Conservation (phyloP, 2,329 filamentous ascomycete genomes). For the Cercospora canescens region DNA sequence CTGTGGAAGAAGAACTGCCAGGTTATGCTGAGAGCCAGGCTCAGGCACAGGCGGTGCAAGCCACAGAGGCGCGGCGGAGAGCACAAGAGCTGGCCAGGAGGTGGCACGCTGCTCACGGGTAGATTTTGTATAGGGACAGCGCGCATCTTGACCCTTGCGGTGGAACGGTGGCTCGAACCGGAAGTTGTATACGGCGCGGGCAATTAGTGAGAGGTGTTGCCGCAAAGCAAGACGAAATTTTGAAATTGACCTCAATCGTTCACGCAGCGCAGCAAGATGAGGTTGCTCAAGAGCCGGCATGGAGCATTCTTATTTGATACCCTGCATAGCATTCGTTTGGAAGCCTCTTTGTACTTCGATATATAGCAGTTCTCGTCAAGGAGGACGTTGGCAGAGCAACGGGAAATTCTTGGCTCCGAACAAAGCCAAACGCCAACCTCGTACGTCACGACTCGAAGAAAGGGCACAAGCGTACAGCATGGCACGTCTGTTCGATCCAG, state of each 20-base stretch:
- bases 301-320: slow-evolving; percentile 3
- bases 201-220: neutral
- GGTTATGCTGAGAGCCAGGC: slow-evolving; percentile 51
- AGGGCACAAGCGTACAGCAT: slow-evolving; percentile 9
- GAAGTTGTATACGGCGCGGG: neutral
- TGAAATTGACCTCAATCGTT: neutral
- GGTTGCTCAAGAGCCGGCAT: too few relatives aligned
- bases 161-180: neutral
- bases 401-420: neutral
- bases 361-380: neutral
- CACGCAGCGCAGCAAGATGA: neutral
- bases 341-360: neutral
- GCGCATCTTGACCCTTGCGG: neutral
- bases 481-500: neutral
- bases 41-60: slow-evolving; percentile 42
- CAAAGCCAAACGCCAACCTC: neutral
- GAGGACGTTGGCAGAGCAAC: neutral
- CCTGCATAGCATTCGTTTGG: neutral
- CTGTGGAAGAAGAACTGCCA: slow-evolving; percentile 41
- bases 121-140: neutral
- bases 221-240: neutral
- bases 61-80: slow-evolving; percentile 44
- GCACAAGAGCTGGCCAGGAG: slow-evolving; percentile 47
- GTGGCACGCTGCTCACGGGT: slow-evolving; percentile 39
- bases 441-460: slow-evolving; percentile 18